These are phyloP conservation scores for Helenozyma rhizophorensis DNA, from an alignment of 805 yeast species.

Conservation along the genomic window DNA sequence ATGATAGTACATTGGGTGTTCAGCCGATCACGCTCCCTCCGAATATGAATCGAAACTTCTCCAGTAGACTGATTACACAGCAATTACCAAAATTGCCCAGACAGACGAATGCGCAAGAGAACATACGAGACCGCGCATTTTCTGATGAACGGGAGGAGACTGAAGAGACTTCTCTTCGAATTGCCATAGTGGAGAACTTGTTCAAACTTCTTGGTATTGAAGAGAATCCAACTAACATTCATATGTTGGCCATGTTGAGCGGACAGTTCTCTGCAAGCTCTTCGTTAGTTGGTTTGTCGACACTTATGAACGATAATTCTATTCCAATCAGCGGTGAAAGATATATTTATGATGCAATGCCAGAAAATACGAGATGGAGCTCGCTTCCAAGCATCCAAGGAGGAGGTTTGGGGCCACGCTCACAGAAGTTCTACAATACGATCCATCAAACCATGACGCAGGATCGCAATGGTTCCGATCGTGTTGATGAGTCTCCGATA, in stretches of 20 bases:
- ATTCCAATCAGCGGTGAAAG: conserved; percentile 7
- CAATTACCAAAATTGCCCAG: no score
- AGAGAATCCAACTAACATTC: conserved; percentile 21
- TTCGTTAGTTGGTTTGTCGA: conserved; percentile 27
- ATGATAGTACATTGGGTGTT: no score
- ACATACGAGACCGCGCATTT: conserved; percentile 24
- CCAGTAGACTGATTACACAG: no score
- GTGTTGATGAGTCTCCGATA: no score
- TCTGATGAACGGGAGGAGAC: conserved; percentile 61
- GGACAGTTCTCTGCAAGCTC: conserved; percentile 22
- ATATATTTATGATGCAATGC: conserved; percentile 16
- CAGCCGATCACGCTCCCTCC: no score
- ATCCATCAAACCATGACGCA: conserved; percentile 13
- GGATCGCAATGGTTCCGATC: no score
- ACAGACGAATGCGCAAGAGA: background rate
- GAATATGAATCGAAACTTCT: no score
- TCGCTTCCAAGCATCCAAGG: conserved; percentile 7
- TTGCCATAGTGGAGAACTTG: conserved; percentile 67
- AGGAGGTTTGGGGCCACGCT: conserved; percentile 1
- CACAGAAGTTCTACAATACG: conserved; percentile 28
- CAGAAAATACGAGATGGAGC: conserved; percentile 13
- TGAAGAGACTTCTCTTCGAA: conserved; percentile 59
- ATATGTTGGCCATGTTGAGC: conserved; percentile 1
- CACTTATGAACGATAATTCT: conserved; percentile 15
- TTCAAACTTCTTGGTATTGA: conserved; percentile 63